Conservation (phyloP, 495 filamentous ascomycete species). For the Sporormia fimetaria region DNA sequence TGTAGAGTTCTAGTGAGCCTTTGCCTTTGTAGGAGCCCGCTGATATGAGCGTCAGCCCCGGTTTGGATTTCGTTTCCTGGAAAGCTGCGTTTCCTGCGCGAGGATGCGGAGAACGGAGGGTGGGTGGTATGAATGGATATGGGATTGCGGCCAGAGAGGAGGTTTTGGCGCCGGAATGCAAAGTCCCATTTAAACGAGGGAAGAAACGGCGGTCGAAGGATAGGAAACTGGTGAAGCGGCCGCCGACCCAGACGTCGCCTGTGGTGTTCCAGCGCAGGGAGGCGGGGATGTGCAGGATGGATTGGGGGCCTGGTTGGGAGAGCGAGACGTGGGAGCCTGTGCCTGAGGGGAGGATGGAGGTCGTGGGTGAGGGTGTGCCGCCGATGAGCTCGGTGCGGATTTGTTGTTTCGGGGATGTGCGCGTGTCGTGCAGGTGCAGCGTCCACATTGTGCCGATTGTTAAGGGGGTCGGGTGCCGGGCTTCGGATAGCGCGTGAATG, state of each 20-base stretch:
- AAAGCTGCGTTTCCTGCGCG: conserved; percentile 44
- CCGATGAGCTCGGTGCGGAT: conserved; percentile 34
- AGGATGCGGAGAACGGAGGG: conserved; percentile 42
- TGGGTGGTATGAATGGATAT: conserved; percentile 49
- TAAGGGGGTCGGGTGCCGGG: conserved; percentile 58
- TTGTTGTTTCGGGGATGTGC: conserved; percentile 34
- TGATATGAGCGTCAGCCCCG: conserved; percentile 57
- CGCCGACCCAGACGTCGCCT: conserved; percentile 67
- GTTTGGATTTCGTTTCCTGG: conserved; percentile 37
- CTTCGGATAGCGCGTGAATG: conserved; percentile 72
- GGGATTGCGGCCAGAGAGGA: conserved; percentile 67
- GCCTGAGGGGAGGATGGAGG: conserved; percentile 28
- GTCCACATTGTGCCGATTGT: conserved; percentile 77
- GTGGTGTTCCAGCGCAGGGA: conserved; percentile 42
- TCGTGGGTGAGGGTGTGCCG: conserved; percentile 14
- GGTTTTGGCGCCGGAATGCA: conserved; percentile 73
- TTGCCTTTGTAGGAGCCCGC: conserved; percentile 93
- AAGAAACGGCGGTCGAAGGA: conserved; percentile 84
- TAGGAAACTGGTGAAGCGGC: conserved; percentile 81
- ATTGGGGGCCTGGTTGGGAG: conserved; percentile 69
- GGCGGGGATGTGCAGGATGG: conserved; percentile 61
- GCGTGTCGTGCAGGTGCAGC: conserved; percentile 74
- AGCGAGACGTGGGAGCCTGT: conserved; percentile 48
- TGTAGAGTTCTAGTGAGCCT: conserved; percentile 83
- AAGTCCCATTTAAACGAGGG: conserved; percentile 61